Percentiles rank a stretch among this genome's conserved stretches.
These are phyloP conservation scores for Bertia moriformis DNA, from an alignment of 2,329 filamentous ascomycete species.

Conservation along the genomic window DNA sequence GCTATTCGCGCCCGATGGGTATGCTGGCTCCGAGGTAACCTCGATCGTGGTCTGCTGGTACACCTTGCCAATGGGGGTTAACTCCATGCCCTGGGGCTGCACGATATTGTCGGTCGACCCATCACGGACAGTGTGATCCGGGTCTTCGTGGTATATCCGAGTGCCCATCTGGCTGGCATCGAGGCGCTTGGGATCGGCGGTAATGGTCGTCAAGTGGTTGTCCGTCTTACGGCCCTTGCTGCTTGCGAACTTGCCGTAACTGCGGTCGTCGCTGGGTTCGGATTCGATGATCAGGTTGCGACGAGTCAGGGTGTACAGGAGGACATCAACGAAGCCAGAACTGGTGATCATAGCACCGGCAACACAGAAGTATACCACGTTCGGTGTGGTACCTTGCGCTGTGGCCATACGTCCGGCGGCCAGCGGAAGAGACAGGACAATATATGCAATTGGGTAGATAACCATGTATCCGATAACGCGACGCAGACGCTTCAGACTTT, in stretches of 20 bases:
- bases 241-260: neutral
- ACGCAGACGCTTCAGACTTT: constrained; percentile 7
- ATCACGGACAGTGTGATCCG: neutral
- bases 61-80: constrained; percentile 1
- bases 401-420: constrained; percentile 32
- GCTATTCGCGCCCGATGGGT: neutral
- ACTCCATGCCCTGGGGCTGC: neutral
- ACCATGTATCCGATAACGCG: constrained; percentile 33
- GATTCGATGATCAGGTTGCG: constrained; percentile 15
- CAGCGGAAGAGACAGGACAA: constrained; percentile 32
- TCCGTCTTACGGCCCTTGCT: neutral
- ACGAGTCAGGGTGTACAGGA: constrained; percentile 24
- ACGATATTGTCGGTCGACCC: constrained; percentile 1
- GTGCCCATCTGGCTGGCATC: neutral
- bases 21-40: neutral
- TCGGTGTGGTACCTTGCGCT: constrained; percentile 23
- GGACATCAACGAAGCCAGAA: constrained; percentile 25
- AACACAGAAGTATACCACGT: constrained; percentile 18
- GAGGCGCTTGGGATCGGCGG: neutral
- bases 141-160: neutral
- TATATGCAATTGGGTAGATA: constrained; percentile 32
- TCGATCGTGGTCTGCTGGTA: constrained; percentile 1
- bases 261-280: neutral
- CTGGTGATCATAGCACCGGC: constrained; percentile 16
- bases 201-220: neutral